Base-by-base conservation (phyloP, 2,329 filamentous ascomycete species). In the Colletotrichum truncatum region DNA sequence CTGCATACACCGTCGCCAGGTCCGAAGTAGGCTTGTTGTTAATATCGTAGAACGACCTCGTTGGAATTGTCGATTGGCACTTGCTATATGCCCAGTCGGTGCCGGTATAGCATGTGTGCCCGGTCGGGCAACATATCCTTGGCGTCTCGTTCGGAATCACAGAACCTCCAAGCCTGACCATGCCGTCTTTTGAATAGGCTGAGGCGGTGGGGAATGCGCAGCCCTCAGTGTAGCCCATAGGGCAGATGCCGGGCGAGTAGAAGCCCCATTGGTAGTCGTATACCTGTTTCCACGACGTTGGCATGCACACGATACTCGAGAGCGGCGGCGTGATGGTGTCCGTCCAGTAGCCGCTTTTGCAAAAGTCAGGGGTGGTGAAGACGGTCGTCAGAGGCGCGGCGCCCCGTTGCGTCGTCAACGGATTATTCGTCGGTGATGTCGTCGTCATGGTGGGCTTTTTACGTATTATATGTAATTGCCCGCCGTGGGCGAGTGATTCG, bases 161-260 rank as follows among this genome's bases (percentile, higher is more conserved):
- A 21, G 57, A 32, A n/a, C 58, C 51, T 46, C 57, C 49, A 10
- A 51, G 38, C 26, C 38, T 16, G 30, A 64, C 10, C 25, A 1
- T 1, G 12, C 64, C 58, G 52, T 64, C 34, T 11, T 43, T 45
- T 12, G 36, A 36, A 6, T 10, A 39, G 14, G 64, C 57, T 23
- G 41, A 18, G 9, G 45, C 46, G 6, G 64, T 64, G 14, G 64
- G 60, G 28, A 64, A 63, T 25, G 64, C 46, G 16, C 64, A 66
- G 21, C 64, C 64, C 45, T 64, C 46, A 36, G 59, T 66, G n/a
- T 66, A 66, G 57, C 67, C 64, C 8, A 18, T 21, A 4, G 68
- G 68, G 3, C 68, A 69, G 8, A 69, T 69, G 12, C 46, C 68
- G 2, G 68, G 68, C 6, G 67, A 69, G 23, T 69, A 69, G 41